Base-by-base conservation (phyloP, 169 alveolate genomes). In the Plasmodium ovale region DNA sequence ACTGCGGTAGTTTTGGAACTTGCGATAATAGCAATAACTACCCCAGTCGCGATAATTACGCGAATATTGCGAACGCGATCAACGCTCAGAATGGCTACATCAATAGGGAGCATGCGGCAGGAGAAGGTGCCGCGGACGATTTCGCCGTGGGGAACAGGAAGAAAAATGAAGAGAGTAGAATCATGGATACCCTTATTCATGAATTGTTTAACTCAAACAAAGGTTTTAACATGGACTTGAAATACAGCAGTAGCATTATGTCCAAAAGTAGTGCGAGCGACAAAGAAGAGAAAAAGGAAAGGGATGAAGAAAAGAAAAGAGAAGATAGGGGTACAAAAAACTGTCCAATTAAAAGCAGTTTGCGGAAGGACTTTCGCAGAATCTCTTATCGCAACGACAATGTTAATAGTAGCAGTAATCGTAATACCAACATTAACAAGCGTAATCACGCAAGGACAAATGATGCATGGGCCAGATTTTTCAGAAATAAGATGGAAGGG, bases 181-280 rank as follows among this genome's bases (percentile, higher is more conserved):
- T 73, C 3, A 59, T 73, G 47, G 51, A 23, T 59, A 21, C 19
- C 23, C 16, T 73, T 59, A 59, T 42, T 49, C 44, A 73, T 19
- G 88, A 73, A 37, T 35, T 73, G n/a, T 19, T 59, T 58, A 58
- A 49, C 27, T 39, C 88, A 3, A 2, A n/a, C 3, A 25, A 29
- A 35, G n/a, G n/a, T 3, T 39, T 14, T 42, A 12, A 72, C 7
- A 21, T 33, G 0, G 23, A 44, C 21, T 3, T 72, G 9, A 12
- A 23, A 16, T 58, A 64, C 33, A 0, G 37, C 7, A 25, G 64
- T 21, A 73, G 44, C 35, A 19, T 73, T 16, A 23, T 64, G 4
- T 37, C 54, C 0, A 58, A 35, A 0, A 23, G 2, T 0, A 65
- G n/a, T 39, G 27, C 0, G 19, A 53, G 19, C 1, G 27, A 53